Percentiles rank a stretch among this genome's conserved stretches.
Conservation (phyloP, 2,329 filamentous ascomycete genomes). For the Cladosporium halotolerans region DNA sequence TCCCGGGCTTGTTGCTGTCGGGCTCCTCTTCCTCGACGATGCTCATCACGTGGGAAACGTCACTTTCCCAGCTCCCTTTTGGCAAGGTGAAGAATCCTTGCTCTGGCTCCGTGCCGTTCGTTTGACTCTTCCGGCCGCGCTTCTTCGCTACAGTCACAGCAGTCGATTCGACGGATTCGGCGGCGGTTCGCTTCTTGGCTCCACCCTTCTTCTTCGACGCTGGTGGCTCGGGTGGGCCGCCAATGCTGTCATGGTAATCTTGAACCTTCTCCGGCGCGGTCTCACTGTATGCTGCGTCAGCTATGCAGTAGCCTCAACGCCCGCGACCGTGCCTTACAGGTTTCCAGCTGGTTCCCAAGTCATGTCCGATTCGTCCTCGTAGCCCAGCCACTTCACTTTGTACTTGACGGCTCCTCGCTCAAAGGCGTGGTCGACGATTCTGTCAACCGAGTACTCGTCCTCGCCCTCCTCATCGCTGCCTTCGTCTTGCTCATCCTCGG, state of each 20-base stretch:
- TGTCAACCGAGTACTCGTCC: conserved; percentile 65
- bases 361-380: conserved; percentile 59
- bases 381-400: conserved; percentile 77
- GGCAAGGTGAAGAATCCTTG: conserved; percentile 55
- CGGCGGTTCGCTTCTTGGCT: conserved; percentile 18
- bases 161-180: conserved; percentile 22
- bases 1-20: conserved; percentile 23
- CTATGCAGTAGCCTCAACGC: not conserved
- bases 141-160: conserved; percentile 22
- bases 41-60: conserved; percentile 64
- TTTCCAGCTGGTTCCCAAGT: conserved; percentile 79
- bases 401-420: conserved; percentile 53
- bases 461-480: conserved; percentile 43
- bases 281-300: conserved; percentile 13
- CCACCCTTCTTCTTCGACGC: conserved; percentile 34
- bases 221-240: conserved; percentile 48
- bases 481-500: conserved; percentile 29
- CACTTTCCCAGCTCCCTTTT: conserved; percentile 69
- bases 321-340: conserved; percentile 43
- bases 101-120: conserved; percentile 23
- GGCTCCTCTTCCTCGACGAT: conserved; percentile 53
- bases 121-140: conserved; percentile 20
- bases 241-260: conserved; percentile 57
- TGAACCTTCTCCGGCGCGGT: conserved; percentile 50
- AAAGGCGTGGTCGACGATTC: conserved; percentile 61